phyloP scores from a whole-genome alignment of 192 early-diverging fungal genomes.

The Physocladia obscura region DNA sequence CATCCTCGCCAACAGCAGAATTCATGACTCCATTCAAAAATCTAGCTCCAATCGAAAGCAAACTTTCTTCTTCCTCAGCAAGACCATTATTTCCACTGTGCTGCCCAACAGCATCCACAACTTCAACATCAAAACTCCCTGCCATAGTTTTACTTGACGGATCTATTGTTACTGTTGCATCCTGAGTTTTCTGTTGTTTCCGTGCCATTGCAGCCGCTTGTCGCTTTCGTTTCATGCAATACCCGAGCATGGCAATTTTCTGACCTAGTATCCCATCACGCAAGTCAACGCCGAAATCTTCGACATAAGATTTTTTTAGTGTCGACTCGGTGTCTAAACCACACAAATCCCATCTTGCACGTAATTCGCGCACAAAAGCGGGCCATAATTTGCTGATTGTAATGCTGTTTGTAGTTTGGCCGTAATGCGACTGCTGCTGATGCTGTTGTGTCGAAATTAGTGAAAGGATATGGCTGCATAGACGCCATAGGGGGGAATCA shows the following conservation, averaged over 20 bases:
- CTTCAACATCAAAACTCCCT: no score
- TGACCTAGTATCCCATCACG: slow-evolving; percentile 34
- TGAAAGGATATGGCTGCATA: not conserved
- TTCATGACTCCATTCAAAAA: slow-evolving; percentile 1
- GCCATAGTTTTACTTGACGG: no score
- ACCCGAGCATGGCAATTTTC: slow-evolving; percentile 44
- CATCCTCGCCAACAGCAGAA: slow-evolving; percentile 1
- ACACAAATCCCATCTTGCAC: not conserved
- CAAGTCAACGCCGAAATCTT: slow-evolving; percentile 27
- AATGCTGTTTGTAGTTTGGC: no score
- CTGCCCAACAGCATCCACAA: not conserved
- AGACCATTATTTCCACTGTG: no score
- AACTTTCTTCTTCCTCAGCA: not conserved
- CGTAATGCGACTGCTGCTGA: not conserved
- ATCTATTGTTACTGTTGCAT: no score
- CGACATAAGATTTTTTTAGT: not conserved
- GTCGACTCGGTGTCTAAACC: not conserved
- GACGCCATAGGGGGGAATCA: slow-evolving; percentile 11
- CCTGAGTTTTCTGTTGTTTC: slow-evolving; percentile 4
- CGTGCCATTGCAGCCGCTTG: not conserved
- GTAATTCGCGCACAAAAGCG: not conserved
- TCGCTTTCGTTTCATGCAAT: slow-evolving; percentile 28
- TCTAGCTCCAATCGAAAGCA: not conserved
- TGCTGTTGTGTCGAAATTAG: not conserved
- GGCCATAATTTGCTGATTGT: not conserved